These are phyloP conservation scores for Xerocomellus dryophilus DNA, from an alignment of 768 basidiomycete genomes.

Conservation along the genomic window DNA sequence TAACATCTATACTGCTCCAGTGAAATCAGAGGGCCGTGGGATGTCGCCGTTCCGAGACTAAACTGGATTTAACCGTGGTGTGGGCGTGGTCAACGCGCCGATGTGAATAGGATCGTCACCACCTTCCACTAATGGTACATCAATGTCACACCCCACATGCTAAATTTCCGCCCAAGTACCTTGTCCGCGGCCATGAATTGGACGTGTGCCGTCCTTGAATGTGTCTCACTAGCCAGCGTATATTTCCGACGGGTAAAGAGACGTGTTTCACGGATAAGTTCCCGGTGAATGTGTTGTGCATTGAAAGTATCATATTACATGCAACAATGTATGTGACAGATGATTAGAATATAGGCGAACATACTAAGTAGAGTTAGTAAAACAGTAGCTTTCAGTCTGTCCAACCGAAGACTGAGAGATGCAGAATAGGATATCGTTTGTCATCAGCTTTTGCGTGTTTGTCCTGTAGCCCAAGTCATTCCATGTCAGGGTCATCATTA, in stretches of 20 bases:
- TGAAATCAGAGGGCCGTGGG: slow-evolving; percentile 89
- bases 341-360: slow-evolving; percentile 32
- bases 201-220: slow-evolving; percentile 1
- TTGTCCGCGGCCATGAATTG: slow-evolving; percentile 26
- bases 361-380: slow-evolving; percentile 33
- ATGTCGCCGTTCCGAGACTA: slow-evolving; percentile 75
- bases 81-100: slow-evolving; percentile 25
- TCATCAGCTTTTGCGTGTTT: slow-evolving; percentile 15
- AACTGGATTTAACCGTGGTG: slow-evolving; percentile 36
- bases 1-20: slow-evolving; percentile 39
- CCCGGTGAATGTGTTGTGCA: slow-evolving; percentile 18
- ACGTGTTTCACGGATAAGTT: slow-evolving; percentile 5
- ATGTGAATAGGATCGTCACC: slow-evolving; percentile 28
- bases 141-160: slow-evolving; percentile 13
- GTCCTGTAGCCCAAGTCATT: slow-evolving; percentile 18
- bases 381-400: slow-evolving; percentile 27
- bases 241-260: slow-evolving; percentile 13
- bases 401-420: slow-evolving; percentile 24
- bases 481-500: slow-evolving; percentile 49
- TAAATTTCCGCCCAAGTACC: slow-evolving; percentile 25
- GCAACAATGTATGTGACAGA: slow-evolving; percentile 36
- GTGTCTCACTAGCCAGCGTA: background rate
- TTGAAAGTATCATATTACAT: slow-evolving; percentile 40
- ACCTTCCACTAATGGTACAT: slow-evolving; percentile 22
- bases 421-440: slow-evolving; percentile 31